These are phyloP conservation scores for Achaetomiella virescens DNA, from an alignment of 495 filamentous ascomycete species.

Conservation along the genomic window DNA sequence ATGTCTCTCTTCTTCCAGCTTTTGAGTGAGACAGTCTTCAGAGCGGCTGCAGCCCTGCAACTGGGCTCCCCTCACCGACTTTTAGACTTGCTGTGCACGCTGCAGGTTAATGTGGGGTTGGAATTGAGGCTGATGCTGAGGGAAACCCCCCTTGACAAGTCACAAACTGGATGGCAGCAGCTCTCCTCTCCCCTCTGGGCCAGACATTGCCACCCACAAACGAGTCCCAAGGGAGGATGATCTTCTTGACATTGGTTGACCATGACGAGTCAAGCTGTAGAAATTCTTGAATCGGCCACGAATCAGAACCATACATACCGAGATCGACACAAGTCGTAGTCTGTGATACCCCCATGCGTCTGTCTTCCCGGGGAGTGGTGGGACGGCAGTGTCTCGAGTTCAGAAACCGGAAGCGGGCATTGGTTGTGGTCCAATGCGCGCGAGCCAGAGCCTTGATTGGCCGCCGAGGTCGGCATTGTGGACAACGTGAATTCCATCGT, in stretches of 20 bases:
- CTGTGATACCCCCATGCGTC: constrained; percentile 8
- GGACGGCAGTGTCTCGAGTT: constrained; percentile 5
- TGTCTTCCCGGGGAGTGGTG: constrained; percentile 17
- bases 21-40: background rate
- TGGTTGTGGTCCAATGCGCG: constrained; percentile 11
- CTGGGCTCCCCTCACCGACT: constrained; percentile 16
- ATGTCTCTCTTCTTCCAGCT: background rate
- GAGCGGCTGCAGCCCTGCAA: background rate
- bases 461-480: background rate
- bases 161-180: background rate
- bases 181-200: background rate
- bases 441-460: background rate
- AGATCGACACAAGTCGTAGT: constrained; percentile 5
- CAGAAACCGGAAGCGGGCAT: background rate
- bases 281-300: background rate
- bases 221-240: background rate
- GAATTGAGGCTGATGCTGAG: constrained; percentile 13
- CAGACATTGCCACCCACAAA: background rate
- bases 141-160: constrained; percentile 3
- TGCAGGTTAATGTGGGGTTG: constrained; percentile 16
- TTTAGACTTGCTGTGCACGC: constrained; percentile 1
- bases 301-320: background rate
- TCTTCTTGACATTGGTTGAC: background rate
- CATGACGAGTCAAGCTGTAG: background rate
- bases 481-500: background rate